Evolutionary conservation across 805 yeast species (phyloP).

Genomic region (Diddensiella santjacobensis): DNA sequence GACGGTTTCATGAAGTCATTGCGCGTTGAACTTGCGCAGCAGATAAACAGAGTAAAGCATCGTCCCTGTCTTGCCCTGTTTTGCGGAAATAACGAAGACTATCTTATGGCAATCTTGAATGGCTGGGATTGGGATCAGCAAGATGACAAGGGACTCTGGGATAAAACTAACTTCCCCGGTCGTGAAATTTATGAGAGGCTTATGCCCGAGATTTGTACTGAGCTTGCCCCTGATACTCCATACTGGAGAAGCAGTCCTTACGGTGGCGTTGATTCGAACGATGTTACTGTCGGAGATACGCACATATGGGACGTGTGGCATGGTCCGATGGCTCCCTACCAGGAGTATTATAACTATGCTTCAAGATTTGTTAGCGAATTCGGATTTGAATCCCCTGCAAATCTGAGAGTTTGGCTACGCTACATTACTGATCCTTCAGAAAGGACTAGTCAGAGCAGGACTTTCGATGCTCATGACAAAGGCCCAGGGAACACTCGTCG

Average conservation of each 20-base stretch:
- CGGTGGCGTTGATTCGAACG: conserved; percentile 26
- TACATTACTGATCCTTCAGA: conserved; percentile 39
- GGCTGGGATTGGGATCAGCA: conserved; percentile 17
- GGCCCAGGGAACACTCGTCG: conserved; percentile 44
- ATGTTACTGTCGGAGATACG: conserved; percentile 43
- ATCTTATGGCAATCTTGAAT: conserved; percentile 40
- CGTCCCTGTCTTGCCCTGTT: conserved; percentile 34
- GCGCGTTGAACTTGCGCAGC: conserved; percentile 38
- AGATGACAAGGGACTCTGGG: conserved; percentile 11
- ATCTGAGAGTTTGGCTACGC: conserved; percentile 29
- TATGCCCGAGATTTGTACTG: conserved; percentile 34
- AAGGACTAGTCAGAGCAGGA: conserved; percentile 41
- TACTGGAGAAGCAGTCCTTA: conserved; percentile 16
- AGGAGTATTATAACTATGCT: conserved; percentile 41
- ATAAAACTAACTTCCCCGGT: conserved; percentile 37
- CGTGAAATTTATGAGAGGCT: conserved; percentile 38
- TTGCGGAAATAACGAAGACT: conserved; percentile 43
- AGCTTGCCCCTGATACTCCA: conserved; percentile 12
- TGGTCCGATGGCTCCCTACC: conserved; percentile 45
- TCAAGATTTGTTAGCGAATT: conserved; percentile 51
- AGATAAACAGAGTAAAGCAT: conserved; percentile 39
- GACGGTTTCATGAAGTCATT: conserved; percentile 35
- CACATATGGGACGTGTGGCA: conserved; percentile 58
- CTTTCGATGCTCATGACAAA: conserved; percentile 46
- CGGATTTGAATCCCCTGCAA: conserved; percentile 49